phyloP scores from a whole-genome alignment of 169 alveolate species.

The Neospora caninum region DNA sequence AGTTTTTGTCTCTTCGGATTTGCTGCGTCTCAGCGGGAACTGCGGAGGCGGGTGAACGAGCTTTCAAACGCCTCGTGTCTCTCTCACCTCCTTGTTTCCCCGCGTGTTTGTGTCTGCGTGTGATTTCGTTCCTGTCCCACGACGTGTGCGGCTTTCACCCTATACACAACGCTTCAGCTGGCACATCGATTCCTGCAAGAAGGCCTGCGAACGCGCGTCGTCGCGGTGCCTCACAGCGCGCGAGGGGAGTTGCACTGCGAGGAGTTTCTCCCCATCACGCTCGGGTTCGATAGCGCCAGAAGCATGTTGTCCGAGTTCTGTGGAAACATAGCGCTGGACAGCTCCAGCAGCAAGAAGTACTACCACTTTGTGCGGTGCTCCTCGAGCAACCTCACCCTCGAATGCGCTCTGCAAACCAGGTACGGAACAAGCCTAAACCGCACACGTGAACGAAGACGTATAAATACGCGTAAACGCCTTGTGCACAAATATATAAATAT shows the following conservation, averaged over 20 bases:
- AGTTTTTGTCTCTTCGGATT: too few relatives aligned
- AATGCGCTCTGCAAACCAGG: conserved; percentile 82
- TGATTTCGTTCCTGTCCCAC: too few relatives aligned
- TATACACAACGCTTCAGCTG: conserved; percentile 59
- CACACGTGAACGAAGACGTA: background rate
- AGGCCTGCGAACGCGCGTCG: conserved; percentile 74
- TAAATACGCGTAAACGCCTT: background rate
- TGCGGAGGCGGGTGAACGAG: too few relatives aligned
- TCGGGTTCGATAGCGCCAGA: conserved; percentile 88
- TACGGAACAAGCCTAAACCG: background rate
- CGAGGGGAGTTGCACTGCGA: conserved; percentile 84
- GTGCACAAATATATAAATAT: background rate
- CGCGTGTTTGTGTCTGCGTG: too few relatives aligned
- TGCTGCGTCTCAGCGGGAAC: too few relatives aligned
- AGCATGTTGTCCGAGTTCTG: conserved; percentile 83
- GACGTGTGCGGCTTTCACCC: too few relatives aligned
- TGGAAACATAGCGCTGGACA: conserved; percentile 86
- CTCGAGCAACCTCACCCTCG: conserved; percentile 87
- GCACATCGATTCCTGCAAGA: conserved; percentile 84
- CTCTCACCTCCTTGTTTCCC: too few relatives aligned
- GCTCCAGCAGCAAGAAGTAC: conserved; percentile 84
- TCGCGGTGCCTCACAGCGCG: conserved; percentile 87
- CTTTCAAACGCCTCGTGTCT: too few relatives aligned
- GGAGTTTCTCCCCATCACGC: conserved; percentile 84
- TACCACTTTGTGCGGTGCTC: conserved; percentile 88